Evolutionary conservation across 129 eudicot species (phyloP), one percentile per base, ranked within the genome.

Genomic region (Dittrichia graveolens): DNA sequence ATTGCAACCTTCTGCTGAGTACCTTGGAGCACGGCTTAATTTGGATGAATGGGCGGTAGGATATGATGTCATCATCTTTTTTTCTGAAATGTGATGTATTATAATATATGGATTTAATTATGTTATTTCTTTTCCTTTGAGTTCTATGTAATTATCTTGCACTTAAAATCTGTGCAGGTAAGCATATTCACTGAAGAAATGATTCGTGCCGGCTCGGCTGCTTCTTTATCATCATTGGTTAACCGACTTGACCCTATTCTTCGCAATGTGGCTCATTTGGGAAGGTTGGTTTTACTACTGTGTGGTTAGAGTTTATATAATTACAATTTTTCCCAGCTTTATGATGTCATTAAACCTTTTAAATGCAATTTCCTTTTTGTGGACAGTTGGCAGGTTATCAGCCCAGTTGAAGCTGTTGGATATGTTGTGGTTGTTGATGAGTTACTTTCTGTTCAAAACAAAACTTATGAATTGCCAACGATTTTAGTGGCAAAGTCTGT

Each of bases 301-400:
- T 53, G 31, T 42, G 52, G 69, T 44, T 59, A 57, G 16, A 24
- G 31, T 24, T 24, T 24, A 24, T 24, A 24, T 24, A 24, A 24
- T 24, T 24, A 44, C 16, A 18, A 35, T 63, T 54, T 37, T 4
- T n/a, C n/a, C 40, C 44, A 55, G 18, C 11, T 38, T 62, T 53
- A 60, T 12, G 37, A 40, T 44, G 18, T 7, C 67, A 67, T 34
- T 61, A 41, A 56, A 45, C 35, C 52, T 60, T 54, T 6, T 59
- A 40, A 68, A 40, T 48, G 40, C 31, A 50, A 48, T 57, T 41
- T 69, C 42, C 37, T 78, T 61, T 35, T 12, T 66, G 75, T 58
- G 8, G 52, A 76, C 88, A 84, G 88, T 49, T 84, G 88, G 88
- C 88, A 84, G 61, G 80, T 84, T 62, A 84, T 84, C 76, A 84